Base-by-base conservation (phyloP, 352 stramenopile species). In the Pythium biforme region DNA sequence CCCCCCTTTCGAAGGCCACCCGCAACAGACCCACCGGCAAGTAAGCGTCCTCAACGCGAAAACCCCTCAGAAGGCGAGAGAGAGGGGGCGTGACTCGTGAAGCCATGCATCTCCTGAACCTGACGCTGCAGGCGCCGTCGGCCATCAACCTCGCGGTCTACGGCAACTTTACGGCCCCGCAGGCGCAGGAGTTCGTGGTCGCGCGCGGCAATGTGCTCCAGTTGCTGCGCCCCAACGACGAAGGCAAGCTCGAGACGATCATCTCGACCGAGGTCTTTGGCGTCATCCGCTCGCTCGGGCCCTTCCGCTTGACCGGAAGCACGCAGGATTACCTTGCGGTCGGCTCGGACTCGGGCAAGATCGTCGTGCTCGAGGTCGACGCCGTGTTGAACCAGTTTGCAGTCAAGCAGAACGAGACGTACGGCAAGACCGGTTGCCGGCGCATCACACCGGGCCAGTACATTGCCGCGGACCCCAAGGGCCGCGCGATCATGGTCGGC, bases 401-500 rank as follows among this genome's bases (percentile, higher is more conserved):
- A 62, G 76, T 81, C 43, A 79, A 96, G 40, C 96, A 98, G 76
- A 94, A 77, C 53, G 94, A 99, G 79, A 97, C 94, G 5, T 99
- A 97, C 69, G 97, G 97, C 51, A 99, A 99, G 77, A 98, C 92
- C 0, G 97, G 96, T 20, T 98, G 94, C 66, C 88, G 97, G 53
- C 90, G 98, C 27, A 97, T 98, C 62, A 98, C 98, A 17, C 97
- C 98, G 0, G 98, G 98, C 1, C 95, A 99, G 75, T 99, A 99
- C 77, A 54, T 99, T 27, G 96, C 96, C 0, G 84, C 81, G 9
- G 98, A 99, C 72, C 98, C 98, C 2, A 98, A 98, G 64, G 98
- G 98, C 29, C 91, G 98, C 20, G 97, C 97, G 20, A 83, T 99
- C 20, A 97, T 99, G 83, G 86, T 99, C 41, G 87, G 85, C 57